Evolutionary conservation across 2,329 filamentous ascomycete species (phyloP).

Genomic region (Xylaria sp.): DNA sequence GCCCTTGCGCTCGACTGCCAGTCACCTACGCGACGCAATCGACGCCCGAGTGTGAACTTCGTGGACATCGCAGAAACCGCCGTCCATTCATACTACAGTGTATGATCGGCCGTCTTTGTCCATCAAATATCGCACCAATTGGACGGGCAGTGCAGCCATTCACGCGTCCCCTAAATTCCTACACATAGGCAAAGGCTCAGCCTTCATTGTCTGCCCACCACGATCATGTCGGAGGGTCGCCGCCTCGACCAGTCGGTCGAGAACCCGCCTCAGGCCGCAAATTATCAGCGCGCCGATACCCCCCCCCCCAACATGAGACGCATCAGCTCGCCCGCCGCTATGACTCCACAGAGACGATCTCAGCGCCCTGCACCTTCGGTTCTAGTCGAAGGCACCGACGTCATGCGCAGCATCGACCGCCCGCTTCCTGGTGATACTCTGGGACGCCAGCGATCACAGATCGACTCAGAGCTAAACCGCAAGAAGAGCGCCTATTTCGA

Average conservation of each 20-base stretch:
- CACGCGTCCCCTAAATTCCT: not conserved
- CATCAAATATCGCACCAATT: not conserved
- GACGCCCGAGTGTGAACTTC: not conserved
- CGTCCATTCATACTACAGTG: not conserved
- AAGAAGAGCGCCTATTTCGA: conserved; percentile 44
- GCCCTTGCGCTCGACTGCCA: not conserved
- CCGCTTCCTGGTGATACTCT: conserved; percentile 37
- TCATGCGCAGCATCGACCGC: conserved; percentile 38
- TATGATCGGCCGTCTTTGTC: not conserved
- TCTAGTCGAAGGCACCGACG: conserved; percentile 35
- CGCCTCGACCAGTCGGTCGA: conserved; percentile 8
- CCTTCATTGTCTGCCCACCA: not conserved
- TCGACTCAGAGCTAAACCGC: conserved; percentile 32
- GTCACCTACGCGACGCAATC: not conserved
- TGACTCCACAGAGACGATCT: conserved; percentile 27
- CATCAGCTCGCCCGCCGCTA: conserved; percentile 7
- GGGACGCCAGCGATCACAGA: conserved; percentile 30
- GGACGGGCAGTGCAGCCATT: not conserved
- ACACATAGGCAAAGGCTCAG: not conserved
- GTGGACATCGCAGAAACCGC: not conserved
- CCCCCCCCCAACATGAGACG: conserved; percentile 16
- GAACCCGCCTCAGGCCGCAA: not conserved
- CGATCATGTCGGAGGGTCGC: conserved; percentile 10
- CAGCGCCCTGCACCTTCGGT: conserved; percentile 23
- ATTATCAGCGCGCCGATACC: conserved; percentile 21